Percentiles rank a stretch among this genome's conserved stretches.
These are phyloP conservation scores for Taphrina flavorubra DNA, from an alignment of 1,139 yeast species.

Conservation along the genomic window DNA sequence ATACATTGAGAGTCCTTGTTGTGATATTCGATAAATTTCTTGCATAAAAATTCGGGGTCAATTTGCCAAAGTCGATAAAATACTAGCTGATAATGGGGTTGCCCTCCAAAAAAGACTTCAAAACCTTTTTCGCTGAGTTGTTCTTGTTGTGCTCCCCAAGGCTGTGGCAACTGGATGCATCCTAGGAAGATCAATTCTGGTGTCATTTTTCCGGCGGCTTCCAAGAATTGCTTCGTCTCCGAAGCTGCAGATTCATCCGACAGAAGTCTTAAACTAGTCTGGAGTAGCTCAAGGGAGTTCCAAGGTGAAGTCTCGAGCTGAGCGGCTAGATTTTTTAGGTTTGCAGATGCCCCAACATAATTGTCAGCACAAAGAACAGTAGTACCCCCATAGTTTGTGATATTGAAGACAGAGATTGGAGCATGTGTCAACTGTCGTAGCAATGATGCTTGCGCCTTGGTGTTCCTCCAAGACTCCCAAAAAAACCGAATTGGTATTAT, in stretches of 20 bases:
- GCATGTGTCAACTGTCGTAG: constrained; percentile 41
- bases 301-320: constrained; percentile 44
- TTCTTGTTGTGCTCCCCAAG: constrained; percentile 52
- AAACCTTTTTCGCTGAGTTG: constrained; percentile 51
- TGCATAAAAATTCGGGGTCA: constrained; percentile 43
- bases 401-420: constrained; percentile 42
- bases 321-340: constrained; percentile 41
- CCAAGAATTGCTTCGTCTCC: constrained; percentile 50
- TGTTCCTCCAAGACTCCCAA: constrained; percentile 43
- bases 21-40: constrained; percentile 42
- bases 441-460: constrained; percentile 41
- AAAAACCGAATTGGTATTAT: constrained; percentile 40
- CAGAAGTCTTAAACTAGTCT: constrained; percentile 49
- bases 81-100: constrained; percentile 44
- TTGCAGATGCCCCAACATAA: constrained; percentile 40
- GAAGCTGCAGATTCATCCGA: constrained; percentile 49
- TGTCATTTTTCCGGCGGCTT: constrained; percentile 50
- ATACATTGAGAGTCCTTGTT: constrained; percentile 43
- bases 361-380: constrained; percentile 42
- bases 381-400: constrained; percentile 40
- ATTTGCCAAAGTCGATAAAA: constrained; percentile 45
- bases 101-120: constrained; percentile 51
- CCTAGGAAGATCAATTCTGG: constrained; percentile 54
- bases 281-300: constrained; percentile 49
- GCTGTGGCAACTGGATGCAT: constrained; percentile 51